phyloP scores from a whole-genome alignment of 176 grass and related monocot species.

The Lolium rigidum region DNA sequence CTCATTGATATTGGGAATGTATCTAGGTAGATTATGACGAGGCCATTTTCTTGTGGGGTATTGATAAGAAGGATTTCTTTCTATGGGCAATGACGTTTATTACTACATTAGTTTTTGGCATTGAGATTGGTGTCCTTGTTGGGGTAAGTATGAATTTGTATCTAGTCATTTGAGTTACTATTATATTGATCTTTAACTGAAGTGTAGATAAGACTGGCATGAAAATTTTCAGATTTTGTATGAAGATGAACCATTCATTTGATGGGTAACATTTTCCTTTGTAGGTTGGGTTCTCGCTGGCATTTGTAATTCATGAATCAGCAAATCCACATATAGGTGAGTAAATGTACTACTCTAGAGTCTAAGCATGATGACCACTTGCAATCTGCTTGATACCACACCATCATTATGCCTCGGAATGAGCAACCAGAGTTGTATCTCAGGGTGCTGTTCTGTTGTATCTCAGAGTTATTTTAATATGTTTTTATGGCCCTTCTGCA shows the following conservation, averaged over 20 bases:
- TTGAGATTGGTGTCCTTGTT: constrained; percentile 94
- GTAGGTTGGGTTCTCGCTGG: constrained; percentile 89
- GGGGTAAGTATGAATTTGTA: constrained; percentile 62
- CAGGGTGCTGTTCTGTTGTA: neutral
- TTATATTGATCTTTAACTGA: neutral
- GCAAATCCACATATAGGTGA: constrained; percentile 98
- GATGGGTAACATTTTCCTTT: constrained; percentile 34
- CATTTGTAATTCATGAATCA: constrained; percentile 95
- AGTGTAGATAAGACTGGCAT: neutral
- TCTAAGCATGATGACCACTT: neutral
- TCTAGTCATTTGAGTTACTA: neutral
- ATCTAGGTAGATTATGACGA: constrained; percentile 93
- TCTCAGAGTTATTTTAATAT: neutral
- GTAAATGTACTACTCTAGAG: constrained; percentile 23
- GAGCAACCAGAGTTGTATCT: constrained; percentile 16
- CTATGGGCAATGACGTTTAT: constrained; percentile 83
- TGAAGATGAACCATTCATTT: constrained; percentile 21
- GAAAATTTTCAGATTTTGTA: neutral
- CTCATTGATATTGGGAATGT: constrained; percentile 17
- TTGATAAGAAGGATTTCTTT: constrained; percentile 97
- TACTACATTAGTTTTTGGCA: constrained; percentile 86
- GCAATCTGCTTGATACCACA: constrained; percentile 5
- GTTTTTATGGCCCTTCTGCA: constrained; percentile 45
- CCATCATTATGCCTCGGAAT: neutral
- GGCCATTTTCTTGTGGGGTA: constrained; percentile 87